Base-by-base conservation (phyloP, 1,139 yeast species). In the Yamadazyma diddensiae region DNA sequence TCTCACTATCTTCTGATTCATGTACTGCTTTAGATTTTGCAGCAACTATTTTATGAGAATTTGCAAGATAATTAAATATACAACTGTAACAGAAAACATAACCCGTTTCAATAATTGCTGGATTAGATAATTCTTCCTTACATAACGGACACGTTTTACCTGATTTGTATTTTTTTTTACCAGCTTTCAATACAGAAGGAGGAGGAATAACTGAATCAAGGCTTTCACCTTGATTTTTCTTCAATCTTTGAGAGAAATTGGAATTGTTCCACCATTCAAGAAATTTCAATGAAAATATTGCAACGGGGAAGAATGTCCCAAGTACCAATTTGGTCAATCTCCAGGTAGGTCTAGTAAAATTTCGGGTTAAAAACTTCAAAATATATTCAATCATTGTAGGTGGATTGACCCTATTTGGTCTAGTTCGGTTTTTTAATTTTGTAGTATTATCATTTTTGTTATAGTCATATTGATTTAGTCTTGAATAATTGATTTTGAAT, bases 181-280 rank as follows among this genome's bases (percentile, higher is more conserved):
- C 22, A 23, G 30, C 30, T 3, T 49, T 38, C 31, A 66, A 45
- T 2, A 57, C 41, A 1, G 69, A 59, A 11, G 79, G 81, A 3
- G 81, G 73, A 6, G 86, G 85, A 21, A 79, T 60, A 15, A 71
- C 66, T 27, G 64, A 64, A 36, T 74, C 77, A 24, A 77, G 53
- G 7, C 57, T 56, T 35, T 71, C 70, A 5, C 79, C 65, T 35
- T 70, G 72, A 30, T 69, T 73, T 43, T 74, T 75, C 8, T 77
- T 63, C 29, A 86, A 57, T 46, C 79, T 79, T 5, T 72, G 62
- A 1, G 87, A 81, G 48, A 87, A 74, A 42, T 84, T 87, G 12
- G 90, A 79, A 27, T 85, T 76, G 41, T 82, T 80, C 95, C 96
- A 90, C 97, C 97, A 90, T 55, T 92, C 97, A 33, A 88, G 70